phyloP scores from a whole-genome alignment of 306 rosid genomes.

The Medicago lupulina region DNA sequence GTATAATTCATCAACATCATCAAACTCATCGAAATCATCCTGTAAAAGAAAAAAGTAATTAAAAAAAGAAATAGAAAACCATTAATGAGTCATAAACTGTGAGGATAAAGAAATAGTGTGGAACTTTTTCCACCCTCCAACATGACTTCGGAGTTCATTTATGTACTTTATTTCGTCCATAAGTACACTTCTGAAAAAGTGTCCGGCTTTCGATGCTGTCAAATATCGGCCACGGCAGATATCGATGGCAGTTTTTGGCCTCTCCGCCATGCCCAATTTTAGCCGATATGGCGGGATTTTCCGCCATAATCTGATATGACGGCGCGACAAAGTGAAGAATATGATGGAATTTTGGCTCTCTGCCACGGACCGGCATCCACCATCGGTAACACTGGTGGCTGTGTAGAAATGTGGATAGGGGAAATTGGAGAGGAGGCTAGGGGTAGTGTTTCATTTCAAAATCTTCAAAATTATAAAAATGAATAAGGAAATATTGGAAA shows the following conservation, averaged over 20 bases:
- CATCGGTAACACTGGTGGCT: not conserved
- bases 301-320: too few relatives aligned
- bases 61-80: conserved; percentile 20
- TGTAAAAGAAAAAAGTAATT: conserved; percentile 38
- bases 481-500: conserved; percentile 23
- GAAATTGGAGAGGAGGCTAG: not conserved
- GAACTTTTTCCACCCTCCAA: conserved; percentile 9
- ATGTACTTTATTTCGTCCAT: not conserved
- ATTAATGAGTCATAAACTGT: conserved; percentile 4
- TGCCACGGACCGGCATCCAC: too few relatives aligned
- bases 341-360: too few relatives aligned
- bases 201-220: not conserved
- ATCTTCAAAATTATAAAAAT: conserved; percentile 28
- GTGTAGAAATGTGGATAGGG: not conserved
- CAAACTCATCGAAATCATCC: conserved; percentile 93
- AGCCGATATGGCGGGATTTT: too few relatives aligned
- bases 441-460: conserved; percentile 36
- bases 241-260: too few relatives aligned
- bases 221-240: too few relatives aligned
- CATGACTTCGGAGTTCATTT: not conserved
- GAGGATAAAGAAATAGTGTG: not conserved
- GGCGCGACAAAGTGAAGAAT: too few relatives aligned
- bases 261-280: too few relatives aligned
- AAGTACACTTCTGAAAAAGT: not conserved
- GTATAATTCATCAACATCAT: conserved; percentile 92